Evolutionary conservation across 257 asterid genomes (phyloP), one percentile per base, ranked within the genome.

Genomic region (Nyctanthes arbortristis): DNA sequence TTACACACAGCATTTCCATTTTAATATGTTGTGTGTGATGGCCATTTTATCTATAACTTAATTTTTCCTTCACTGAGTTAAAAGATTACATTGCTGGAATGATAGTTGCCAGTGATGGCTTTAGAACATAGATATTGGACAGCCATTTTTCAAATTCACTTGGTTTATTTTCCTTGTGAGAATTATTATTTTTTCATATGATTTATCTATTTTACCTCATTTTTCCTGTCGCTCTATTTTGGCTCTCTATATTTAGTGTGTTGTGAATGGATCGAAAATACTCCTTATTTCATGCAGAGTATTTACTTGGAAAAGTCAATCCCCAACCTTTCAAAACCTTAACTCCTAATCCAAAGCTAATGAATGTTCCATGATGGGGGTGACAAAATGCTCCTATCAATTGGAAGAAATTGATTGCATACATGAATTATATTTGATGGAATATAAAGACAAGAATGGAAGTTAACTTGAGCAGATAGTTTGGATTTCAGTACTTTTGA

Each of bases 1-100:
- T 28, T 57, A n/a, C 40, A 45, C 10, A 4, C 49, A 18, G 14
- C n/a, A n/a, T 69, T 69, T 58, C 54, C 33, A 8, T 63, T 61
- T 43, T 28, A 6, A 33, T 18, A 36, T 63, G n/a, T 52, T 52
- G n/a, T 5, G 24, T 31, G 24, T 8, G 10, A 52, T 52, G 59
- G 3, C n/a, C 13, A 22, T 52, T 29, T 10, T 24, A 52, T 52
- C 28, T 24, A 18, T 52, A 22, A 6, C 13, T 20, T 49, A 22
- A 29, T 22, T 5, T 20, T 20, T 49, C n/a, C n/a, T n/a, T n/a
- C n/a, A n/a, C n/a, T n/a, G n/a, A n/a, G n/a, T n/a, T n/a, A n/a
- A n/a, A n/a, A n/a, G n/a, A n/a, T n/a, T n/a, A n/a, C n/a, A n/a
- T n/a, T n/a, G n/a, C n/a, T n/a, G n/a, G n/a, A n/a, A n/a, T n/a